Evolutionary conservation across 2,329 filamentous ascomycete genomes (phyloP), one percentile per base, ranked within the genome.

Genomic region (Diatrype stigma): DNA sequence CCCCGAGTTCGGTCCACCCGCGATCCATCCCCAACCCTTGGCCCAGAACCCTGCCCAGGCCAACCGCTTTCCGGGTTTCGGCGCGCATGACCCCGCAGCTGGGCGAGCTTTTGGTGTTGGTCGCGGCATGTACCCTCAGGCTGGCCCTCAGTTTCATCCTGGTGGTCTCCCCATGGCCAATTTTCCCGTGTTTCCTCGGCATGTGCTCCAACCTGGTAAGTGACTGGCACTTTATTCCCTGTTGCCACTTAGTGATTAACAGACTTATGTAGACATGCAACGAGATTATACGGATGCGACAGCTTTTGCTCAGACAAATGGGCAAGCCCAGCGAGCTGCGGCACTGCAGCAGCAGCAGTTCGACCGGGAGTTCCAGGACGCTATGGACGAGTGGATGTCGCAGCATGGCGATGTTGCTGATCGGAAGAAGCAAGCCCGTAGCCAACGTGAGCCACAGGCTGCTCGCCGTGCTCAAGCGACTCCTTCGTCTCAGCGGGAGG

Each of bases 301-400:
- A 21, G 37, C 37, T 14, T 17, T 17, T 22, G 37, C 19, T 11
- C 37, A 19, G 12, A 40, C 37, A 22, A 21, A 17, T 11, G 11
- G 12, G 12, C 40, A 44, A 12, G 40, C 22, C 16, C 34, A 16
- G 16, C 34, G 16, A 37, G 34, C 6, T 17, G 12, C 34, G 10
- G 40, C 40, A 11, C 21, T 48, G 11, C 50, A 53, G 47, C 51
- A 37, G 10, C 51, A 37, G 10, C 19, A 48, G 16, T 42, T 56
- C 6, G 52, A 58, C 1, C 28, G 49, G 26, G 50, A 57, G 42
- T 60, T 60, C 26, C 52, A 52, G 11, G 23, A 51, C 11, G 53
- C 55, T n/a, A 60, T 60, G 58, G 28, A 58, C 23, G 48, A 56
- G n/a, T 60, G 58, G 58, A 55, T 58, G 52, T 30, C 30, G 32